Evolutionary conservation across 2,329 filamentous ascomycete species (phyloP).

Genomic region (Ceratocystis smalleyi): DNA sequence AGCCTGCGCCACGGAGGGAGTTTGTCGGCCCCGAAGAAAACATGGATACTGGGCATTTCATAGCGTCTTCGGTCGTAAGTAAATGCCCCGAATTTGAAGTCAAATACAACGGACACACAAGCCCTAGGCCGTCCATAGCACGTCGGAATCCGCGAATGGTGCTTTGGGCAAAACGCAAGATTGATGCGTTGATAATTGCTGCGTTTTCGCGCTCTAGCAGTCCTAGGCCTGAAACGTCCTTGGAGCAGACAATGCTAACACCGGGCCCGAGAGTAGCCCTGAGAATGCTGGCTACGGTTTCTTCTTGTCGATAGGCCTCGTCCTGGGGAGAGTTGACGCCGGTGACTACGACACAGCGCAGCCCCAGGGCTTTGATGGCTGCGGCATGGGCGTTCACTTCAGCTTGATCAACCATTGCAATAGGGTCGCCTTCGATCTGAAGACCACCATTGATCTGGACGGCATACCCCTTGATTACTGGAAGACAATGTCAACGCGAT

Average conservation of each 20-base stretch:
- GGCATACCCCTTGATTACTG: conserved; percentile 19
- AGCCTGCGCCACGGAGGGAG: conserved; percentile 20
- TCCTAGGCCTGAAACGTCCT: conserved; percentile 25
- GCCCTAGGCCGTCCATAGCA: conserved; percentile 29
- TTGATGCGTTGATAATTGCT: conserved; percentile 37
- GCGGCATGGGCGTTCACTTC: conserved; percentile 17
- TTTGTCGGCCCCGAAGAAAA: conserved; percentile 21
- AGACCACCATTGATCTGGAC: conserved; percentile 19
- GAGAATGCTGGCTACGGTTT: conserved; percentile 33
- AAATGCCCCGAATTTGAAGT: conserved; percentile 35
- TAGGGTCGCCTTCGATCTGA: conserved; percentile 19
- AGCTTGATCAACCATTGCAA: conserved; percentile 16
- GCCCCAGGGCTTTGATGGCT: conserved; percentile 19
- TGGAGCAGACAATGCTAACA: conserved; percentile 22
- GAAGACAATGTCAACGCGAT: too few relatives aligned
- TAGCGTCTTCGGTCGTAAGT: conserved; percentile 19
- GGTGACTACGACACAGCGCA: conserved; percentile 35
- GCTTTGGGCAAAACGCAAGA: conserved; percentile 31
- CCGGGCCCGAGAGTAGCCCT: conserved; percentile 19
- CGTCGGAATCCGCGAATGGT: conserved; percentile 32
- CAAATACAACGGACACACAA: conserved; percentile 29
- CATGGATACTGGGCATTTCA: conserved; percentile 19
- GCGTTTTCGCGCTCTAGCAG: conserved; percentile 38
- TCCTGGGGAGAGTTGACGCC: conserved; percentile 46
- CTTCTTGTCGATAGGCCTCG: conserved; percentile 35